Evolutionary conservation across 805 yeast genomes (phyloP), one percentile per base, ranked within the genome.

Genomic region (Candida pseudofarinosa): DNA sequence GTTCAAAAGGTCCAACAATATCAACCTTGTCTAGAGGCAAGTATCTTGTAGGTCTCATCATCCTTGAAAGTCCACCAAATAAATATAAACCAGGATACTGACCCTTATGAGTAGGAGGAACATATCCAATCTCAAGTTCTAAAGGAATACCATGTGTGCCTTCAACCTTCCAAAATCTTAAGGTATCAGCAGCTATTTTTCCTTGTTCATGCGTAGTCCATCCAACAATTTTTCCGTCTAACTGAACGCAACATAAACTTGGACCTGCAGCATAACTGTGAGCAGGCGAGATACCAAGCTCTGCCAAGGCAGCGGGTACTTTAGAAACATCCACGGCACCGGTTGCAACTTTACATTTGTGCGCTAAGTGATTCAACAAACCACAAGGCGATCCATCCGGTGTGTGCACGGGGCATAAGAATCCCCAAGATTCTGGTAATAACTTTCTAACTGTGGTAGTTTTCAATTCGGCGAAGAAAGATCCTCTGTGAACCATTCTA

Each of bases 361-460:
- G 97, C 7, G 98, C 85, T 71, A 93, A 82, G 76, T 93, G 99
- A 69, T 93, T 93, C 58, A 93, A 73, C 63, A 93, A 75, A 73
- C 99, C 99, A 81, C 99, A 93, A 16, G 99, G 99, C 40, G 98
- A 86, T 55, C 99, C 99, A 84, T 93, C 99, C 4, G 99, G 99
- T 12, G 99, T 93, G 66, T 93, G 99, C 18, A 93, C 99, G 10
- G 99, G 99, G 70, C 99, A 93, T 55, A 93, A 69, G 78, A 93
- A 93, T 3, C 99, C 99, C 99, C 99, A 93, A 1, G 97, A 87
- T 65, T 93, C 99, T 1, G 99, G 99, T 45, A 93, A 76, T 56
- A 93, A 73, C 65, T 93, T 93, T 73, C 99, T 82, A 38, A 93
- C 99, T 1, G 98, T 85, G 18, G 99, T 93, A 34, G 99, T 93